Percentiles rank a stretch among this genome's conserved stretches.
Evolutionary conservation across 1,284 basidiomycete species (phyloP).

Genomic region (Boletus smithii): DNA sequence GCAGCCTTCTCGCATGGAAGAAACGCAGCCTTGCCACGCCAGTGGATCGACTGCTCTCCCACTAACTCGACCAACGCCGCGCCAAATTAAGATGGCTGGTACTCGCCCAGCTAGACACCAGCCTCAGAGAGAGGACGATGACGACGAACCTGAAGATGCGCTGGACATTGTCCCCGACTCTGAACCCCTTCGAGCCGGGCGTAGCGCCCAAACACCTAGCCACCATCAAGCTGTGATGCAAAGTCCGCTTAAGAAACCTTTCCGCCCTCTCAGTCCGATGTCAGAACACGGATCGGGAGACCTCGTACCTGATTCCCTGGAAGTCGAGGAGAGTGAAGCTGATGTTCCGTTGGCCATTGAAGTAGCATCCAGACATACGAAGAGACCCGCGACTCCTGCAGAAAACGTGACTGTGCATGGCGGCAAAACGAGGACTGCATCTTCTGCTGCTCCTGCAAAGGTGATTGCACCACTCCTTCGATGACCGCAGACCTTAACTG

Average conservation of each 20-base stretch:
- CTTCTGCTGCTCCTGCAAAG: slow-evolving; percentile 12
- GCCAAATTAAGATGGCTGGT: neutral
- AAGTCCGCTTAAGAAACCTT: slow-evolving; percentile 18
- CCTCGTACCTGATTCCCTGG: slow-evolving; percentile 31
- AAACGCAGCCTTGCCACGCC: slow-evolving; percentile 17
- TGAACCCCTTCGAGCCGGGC: slow-evolving; percentile 39
- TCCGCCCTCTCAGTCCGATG: slow-evolving; percentile 27
- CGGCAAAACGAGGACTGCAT: slow-evolving; percentile 5
- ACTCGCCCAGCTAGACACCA: slow-evolving; percentile 1
- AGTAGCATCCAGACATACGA: slow-evolving; percentile 10
- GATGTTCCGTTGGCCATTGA: slow-evolving; percentile 41
- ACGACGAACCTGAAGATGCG: slow-evolving; percentile 22
- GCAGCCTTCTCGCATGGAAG: slow-evolving; percentile 22
- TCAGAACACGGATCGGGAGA: slow-evolving; percentile 28
- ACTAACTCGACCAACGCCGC: slow-evolving; percentile 2
- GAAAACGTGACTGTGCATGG: slow-evolving; percentile 4
- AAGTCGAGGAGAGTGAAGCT: slow-evolving; percentile 32
- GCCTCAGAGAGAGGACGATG: neutral
- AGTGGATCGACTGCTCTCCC: neutral
- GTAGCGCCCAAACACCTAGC: slow-evolving; percentile 5
- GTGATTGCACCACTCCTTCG: slow-evolving; percentile 13
- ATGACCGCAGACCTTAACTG: neutral
- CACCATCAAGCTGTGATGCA: slow-evolving; percentile 3
- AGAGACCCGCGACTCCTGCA: slow-evolving; percentile 12
- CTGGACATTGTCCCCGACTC: slow-evolving; percentile 57